A percentile compares a stretch with the other conserved stretches of the same genome.
These are phyloP conservation scores for Metschnikowia matae DNA, from an alignment of 805 yeast genomes.

Conservation along the genomic window DNA sequence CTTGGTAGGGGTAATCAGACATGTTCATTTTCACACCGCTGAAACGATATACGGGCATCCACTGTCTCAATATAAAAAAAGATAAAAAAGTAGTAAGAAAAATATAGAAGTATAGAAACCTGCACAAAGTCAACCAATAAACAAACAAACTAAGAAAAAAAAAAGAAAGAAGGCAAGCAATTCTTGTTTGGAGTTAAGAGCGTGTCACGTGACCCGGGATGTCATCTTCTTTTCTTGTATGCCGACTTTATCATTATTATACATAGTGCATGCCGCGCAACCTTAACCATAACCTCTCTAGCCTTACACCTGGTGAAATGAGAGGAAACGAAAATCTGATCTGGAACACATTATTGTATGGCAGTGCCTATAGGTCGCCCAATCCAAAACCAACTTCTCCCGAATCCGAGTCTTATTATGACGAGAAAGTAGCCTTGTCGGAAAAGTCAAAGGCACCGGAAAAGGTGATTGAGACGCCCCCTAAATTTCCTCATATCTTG, in stretches of 20 bases:
- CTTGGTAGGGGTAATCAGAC: background rate
- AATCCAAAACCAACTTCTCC: background rate
- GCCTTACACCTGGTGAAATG: background rate
- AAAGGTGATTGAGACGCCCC: background rate
- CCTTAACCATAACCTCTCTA: background rate
- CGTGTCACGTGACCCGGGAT: no score
- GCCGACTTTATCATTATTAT: background rate
- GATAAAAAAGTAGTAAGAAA: no score
- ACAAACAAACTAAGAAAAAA: no score
- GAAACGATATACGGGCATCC: no score
- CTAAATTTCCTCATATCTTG: background rate
- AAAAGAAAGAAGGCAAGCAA: no score
- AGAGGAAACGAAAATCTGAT: constrained; percentile 12
- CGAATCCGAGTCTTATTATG: background rate
- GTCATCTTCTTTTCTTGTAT: background rate
- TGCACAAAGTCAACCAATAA: no score
- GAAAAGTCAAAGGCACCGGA: background rate
- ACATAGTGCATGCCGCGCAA: background rate
- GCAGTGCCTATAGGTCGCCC: constrained; percentile 1
- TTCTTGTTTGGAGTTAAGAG: no score
- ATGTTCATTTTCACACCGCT: no score
- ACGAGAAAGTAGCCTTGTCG: background rate
- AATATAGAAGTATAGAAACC: no score
- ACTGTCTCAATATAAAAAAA: no score
- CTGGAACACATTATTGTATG: constrained; percentile 17